phyloP scores from a whole-genome alignment of 2,329 filamentous ascomycete genomes.

The Furcasterigmium sp. region DNA sequence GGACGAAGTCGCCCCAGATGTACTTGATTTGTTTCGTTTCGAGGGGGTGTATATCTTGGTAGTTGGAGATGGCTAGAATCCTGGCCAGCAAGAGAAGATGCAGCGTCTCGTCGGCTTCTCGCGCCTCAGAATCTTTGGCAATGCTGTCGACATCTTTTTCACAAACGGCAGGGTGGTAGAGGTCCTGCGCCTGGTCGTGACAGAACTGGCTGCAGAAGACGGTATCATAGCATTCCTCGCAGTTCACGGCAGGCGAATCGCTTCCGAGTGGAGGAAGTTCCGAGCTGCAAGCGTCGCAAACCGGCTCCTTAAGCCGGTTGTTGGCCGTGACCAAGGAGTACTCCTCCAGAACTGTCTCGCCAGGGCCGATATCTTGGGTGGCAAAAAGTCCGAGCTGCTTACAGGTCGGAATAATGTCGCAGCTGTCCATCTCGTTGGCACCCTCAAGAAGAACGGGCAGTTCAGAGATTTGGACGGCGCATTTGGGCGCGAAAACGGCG shows the following conservation, averaged over 20 bases:
- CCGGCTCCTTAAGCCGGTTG: constrained; percentile 76
- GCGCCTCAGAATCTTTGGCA: constrained; percentile 57
- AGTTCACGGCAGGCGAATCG: constrained; percentile 44
- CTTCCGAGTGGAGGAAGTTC: constrained; percentile 58
- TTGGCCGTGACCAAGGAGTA: constrained; percentile 85
- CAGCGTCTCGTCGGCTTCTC: constrained; percentile 54
- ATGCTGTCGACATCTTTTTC: constrained; percentile 62
- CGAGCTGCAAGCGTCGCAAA: constrained; percentile 85
- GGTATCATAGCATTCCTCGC: constrained; percentile 58
- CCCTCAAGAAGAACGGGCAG: constrained; percentile 65
- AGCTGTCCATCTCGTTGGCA: constrained; percentile 43
- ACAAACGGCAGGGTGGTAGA: constrained; percentile 61
- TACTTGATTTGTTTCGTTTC: constrained; percentile 61
- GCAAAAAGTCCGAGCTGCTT: constrained; percentile 89
- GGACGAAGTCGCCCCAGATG: constrained; percentile 64
- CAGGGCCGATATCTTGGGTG: constrained; percentile 70
- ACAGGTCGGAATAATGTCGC: constrained; percentile 51
- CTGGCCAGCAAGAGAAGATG: constrained; percentile 59
- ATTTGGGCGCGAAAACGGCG: constrained; percentile 67
- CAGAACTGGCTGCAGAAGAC: constrained; percentile 62
- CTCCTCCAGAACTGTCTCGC: constrained; percentile 73
- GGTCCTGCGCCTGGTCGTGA: constrained; percentile 48
- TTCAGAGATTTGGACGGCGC: constrained; percentile 70
- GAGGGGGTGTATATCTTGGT: constrained; percentile 57
- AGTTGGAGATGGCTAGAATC: constrained; percentile 56